These are phyloP conservation scores for Aphanomyces invadans DNA, from an alignment of 352 stramenopile species.

Conservation along the genomic window DNA sequence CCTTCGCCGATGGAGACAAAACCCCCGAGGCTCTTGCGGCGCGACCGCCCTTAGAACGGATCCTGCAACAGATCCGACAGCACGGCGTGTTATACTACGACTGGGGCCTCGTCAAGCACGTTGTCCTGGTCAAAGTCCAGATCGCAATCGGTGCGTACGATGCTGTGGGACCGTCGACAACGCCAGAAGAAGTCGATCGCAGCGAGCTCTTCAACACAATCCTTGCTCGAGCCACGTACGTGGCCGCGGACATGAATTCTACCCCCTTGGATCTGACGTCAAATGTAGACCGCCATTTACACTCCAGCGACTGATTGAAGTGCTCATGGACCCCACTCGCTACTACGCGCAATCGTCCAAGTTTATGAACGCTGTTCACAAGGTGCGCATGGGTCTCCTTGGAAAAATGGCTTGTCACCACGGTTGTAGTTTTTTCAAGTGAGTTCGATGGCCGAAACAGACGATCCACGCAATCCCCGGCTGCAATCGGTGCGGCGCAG, in stretches of 20 bases:
- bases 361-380: constrained; percentile 75
- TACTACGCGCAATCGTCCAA: constrained; percentile 74
- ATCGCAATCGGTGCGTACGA: constrained; percentile 49
- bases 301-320: constrained; percentile 69
- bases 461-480: neutral
- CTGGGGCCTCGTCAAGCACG: constrained; percentile 58
- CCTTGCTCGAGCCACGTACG: neutral
- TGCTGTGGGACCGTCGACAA: constrained; percentile 28
- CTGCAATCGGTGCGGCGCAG: neutral
- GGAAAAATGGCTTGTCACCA: neutral
- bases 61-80: constrained; percentile 57
- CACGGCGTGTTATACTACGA: constrained; percentile 66
- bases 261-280: neutral
- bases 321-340: constrained; percentile 56
- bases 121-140: constrained; percentile 54
- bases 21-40: constrained; percentile 29
- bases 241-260: neutral
- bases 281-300: constrained; percentile 59
- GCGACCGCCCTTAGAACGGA: constrained; percentile 42
- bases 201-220: neutral
- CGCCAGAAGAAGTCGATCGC: constrained; percentile 6
- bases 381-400: constrained; percentile 29
- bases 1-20: constrained; percentile 42
- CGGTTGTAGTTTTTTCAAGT: constrained; percentile 7
- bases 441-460: neutral